A percentile compares a stretch with the other conserved stretches of the same genome.
These are phyloP conservation scores for Suhomyces wounanorum DNA, from an alignment of 1,139 yeast genomes.

Conservation along the genomic window DNA sequence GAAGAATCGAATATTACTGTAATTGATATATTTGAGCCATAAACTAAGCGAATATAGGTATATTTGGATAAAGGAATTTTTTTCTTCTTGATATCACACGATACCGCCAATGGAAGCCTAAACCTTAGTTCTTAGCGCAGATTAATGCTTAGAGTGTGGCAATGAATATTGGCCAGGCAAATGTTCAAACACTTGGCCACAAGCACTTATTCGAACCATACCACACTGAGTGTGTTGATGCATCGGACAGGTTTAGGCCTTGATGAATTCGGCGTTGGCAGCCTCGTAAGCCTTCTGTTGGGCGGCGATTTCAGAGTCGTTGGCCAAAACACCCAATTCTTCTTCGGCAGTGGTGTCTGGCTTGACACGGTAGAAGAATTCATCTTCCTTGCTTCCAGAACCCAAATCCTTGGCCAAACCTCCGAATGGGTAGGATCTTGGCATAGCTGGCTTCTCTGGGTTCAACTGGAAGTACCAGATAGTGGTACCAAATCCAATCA, in stretches of 20 bases:
- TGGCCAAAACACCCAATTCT: slow-evolving; percentile 42
- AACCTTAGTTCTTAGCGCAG: not conserved
- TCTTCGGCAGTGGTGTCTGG: slow-evolving; percentile 45
- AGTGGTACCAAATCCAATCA: slow-evolving; percentile 56
- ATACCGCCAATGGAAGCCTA: not conserved
- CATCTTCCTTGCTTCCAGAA: slow-evolving; percentile 54
- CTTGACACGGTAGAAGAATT: slow-evolving; percentile 43
- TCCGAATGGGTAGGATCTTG: slow-evolving; percentile 72
- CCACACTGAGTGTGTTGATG: not conserved
- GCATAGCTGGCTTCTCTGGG: slow-evolving; percentile 78
- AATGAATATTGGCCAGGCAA: not conserved
- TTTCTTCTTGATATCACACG: not conserved
- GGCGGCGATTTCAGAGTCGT: slow-evolving; percentile 30
- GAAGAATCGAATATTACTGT: not conserved
- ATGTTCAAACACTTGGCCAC: not conserved
- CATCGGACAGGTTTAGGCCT: slow-evolving; percentile 20
- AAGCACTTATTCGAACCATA: not conserved
- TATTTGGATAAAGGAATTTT: not conserved
- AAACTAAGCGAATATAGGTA: not conserved
- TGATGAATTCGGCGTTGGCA: slow-evolving; percentile 42
- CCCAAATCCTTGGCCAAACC: slow-evolving; percentile 78
- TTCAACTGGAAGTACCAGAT: slow-evolving; percentile 60
- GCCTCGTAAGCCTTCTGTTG: slow-evolving; percentile 37
- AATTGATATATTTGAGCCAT: not conserved
- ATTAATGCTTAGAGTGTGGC: not conserved